Conservation (phyloP, 441 rosid species). For the Kokia cookei region DNA sequence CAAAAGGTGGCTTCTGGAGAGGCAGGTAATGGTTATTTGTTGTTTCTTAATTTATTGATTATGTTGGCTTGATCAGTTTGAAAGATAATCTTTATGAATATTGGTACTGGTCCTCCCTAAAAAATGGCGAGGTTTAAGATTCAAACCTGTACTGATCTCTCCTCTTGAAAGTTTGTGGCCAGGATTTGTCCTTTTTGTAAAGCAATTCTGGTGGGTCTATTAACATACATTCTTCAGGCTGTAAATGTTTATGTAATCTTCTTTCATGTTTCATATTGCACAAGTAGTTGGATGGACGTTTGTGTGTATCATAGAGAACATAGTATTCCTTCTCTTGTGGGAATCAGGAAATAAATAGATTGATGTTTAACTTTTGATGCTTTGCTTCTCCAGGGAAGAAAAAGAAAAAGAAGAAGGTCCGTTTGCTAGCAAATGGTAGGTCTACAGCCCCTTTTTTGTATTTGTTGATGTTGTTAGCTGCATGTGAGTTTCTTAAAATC, state of each 20-base stretch:
- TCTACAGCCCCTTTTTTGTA: not conserved
- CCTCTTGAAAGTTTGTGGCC: not conserved
- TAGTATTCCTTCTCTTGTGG: not conserved
- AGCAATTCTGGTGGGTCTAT: not conserved
- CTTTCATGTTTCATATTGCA: not conserved
- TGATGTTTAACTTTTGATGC: not conserved
- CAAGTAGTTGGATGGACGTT: not conserved
- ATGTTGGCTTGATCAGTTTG: not conserved
- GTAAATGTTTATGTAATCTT: not conserved
- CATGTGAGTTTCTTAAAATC: not conserved
- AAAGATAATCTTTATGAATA: not conserved
- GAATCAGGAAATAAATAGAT: not conserved
- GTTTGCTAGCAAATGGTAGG: conserved; percentile 56
- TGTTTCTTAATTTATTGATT: not conserved
- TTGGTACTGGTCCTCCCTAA: not conserved
- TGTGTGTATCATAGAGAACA: not conserved
- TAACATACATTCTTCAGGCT: not conserved
- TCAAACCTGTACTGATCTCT: not conserved
- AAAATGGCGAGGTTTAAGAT: not conserved
- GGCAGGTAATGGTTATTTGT: conserved; percentile 47
- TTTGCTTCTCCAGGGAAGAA: conserved; percentile 51
- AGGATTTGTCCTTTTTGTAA: not conserved
- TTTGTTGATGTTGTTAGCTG: not conserved
- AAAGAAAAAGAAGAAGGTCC: conserved; percentile 89
- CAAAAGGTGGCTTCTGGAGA: conserved; percentile 77